A percentile compares a stretch with the other conserved stretches of the same genome.
Evolutionary conservation across 768 basidiomycete genomes (phyloP).

Genomic region (Kwoniella sp.): DNA sequence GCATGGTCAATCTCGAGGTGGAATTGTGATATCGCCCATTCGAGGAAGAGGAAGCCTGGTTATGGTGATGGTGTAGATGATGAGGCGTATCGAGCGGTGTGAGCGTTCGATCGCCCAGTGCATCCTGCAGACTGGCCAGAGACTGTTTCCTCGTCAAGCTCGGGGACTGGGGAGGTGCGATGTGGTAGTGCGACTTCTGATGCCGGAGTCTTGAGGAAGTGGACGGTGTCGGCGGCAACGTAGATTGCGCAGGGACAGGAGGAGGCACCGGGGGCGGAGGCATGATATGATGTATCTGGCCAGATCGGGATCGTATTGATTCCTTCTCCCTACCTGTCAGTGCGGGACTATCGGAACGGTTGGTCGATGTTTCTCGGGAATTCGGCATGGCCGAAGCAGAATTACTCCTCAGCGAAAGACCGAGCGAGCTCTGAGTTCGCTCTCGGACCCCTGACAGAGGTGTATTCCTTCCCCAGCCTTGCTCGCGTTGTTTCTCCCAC

Average conservation of each 20-base stretch:
- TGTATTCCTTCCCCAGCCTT: slow-evolving; percentile 37
- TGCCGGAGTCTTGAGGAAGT: slow-evolving; percentile 43
- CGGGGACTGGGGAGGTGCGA: slow-evolving; percentile 37
- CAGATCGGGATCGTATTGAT: slow-evolving; percentile 19
- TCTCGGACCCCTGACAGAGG: slow-evolving; percentile 12
- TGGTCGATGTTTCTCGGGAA: slow-evolving; percentile 7
- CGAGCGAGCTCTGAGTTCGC: slow-evolving; percentile 11
- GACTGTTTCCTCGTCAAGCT: slow-evolving; percentile 45
- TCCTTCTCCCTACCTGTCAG: slow-evolving; percentile 20
- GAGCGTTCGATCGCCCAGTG: slow-evolving; percentile 26
- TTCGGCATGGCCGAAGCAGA: slow-evolving; percentile 28
- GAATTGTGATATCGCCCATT: slow-evolving; percentile 31
- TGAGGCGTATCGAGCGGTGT: slow-evolving; percentile 1
- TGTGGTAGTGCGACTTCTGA: slow-evolving; percentile 50
- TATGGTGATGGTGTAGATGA: slow-evolving; percentile 9
- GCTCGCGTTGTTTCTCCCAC: slow-evolving; percentile 42
- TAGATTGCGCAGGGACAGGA: not conserved
- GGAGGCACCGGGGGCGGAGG: slow-evolving; percentile 24
- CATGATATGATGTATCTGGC: slow-evolving; percentile 18
- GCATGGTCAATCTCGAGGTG: slow-evolving; percentile 73
- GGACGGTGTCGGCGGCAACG: slow-evolving; percentile 25
- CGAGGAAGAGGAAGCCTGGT: slow-evolving; percentile 3
- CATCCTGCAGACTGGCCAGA: slow-evolving; percentile 46
- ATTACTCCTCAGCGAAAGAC: slow-evolving; percentile 34
- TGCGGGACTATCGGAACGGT: slow-evolving; percentile 8